Base-by-base conservation (phyloP, 768 basidiomycete species). In the Termitomyces sp. region DNA sequence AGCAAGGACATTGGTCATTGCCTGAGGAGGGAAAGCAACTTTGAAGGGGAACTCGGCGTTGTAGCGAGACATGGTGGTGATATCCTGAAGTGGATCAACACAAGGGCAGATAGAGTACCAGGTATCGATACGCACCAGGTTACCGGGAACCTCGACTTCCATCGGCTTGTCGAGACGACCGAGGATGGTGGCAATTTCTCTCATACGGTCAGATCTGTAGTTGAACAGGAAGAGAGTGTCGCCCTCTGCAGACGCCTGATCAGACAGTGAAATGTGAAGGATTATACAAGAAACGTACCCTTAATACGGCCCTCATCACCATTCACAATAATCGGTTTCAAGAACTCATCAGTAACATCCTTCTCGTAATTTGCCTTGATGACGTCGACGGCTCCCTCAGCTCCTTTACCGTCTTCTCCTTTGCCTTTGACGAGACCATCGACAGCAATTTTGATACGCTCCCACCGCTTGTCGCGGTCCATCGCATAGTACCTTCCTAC, bases 391-490 rank as follows among this genome's bases (percentile, higher is more conserved):
- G 60, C 45, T 1, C 83, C 84, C 7, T 81, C 77, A 30, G 71
- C 70, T 10, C 83, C 83, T 49, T 73, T 69, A 0, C 77, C 72
- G 26, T 74, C 73, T 60, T 82, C 76, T 17, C 78, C 78, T 49
- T 83, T 86, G 7, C 94, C 94, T 41, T 81, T 77, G 6, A 93
- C 81, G 44, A 98, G 80, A 3, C 86, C 91, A 40, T 96, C 93
- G 1, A 95, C 79, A 4, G 94, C 94, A 59, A 92, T 78, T 78
- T 93, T 92, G 68, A 98, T 70, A 37, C 94, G 81, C 69, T 98
- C 94, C 94, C 94, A 98, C 47, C 94, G 85, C 79, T 95, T 95
- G 71, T 96, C 94, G 40, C 93, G 85, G 73, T 96, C 94, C 94
- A 96, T 96, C 33, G 93, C 94, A 63, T 95, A 98, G 78, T 98